Evolutionary conservation across 257 asterid genomes (phyloP).

Genomic region (Penstemon newberryi): DNA sequence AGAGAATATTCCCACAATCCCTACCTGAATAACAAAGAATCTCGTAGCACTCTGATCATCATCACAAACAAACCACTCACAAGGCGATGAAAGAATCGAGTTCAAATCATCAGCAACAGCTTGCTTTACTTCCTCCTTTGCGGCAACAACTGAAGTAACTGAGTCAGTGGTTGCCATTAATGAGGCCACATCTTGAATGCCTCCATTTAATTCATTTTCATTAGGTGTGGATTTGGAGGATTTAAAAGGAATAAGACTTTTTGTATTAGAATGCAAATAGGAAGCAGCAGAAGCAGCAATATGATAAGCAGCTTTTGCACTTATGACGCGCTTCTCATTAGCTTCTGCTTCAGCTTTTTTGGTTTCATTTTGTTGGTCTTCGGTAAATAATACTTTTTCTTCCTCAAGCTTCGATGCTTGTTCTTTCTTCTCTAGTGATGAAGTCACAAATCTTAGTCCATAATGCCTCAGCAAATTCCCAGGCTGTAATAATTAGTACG

Average conservation of each 20-base stretch:
- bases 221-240: constrained; percentile 37
- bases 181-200: constrained; percentile 56
- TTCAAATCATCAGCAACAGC: constrained; percentile 95
- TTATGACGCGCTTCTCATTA: constrained; percentile 35
- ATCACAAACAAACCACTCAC: constrained; percentile 94
- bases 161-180: constrained; percentile 87
- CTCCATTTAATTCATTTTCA: constrained; percentile 31
- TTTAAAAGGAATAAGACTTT: constrained; percentile 58
- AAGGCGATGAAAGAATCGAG: constrained; percentile 71
- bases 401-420: constrained; percentile 52
- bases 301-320: constrained; percentile 71
- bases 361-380: no score
- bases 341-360: constrained; percentile 27
- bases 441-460: constrained; percentile 60
- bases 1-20: no score
- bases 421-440: constrained; percentile 84
- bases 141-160: constrained; percentile 91
- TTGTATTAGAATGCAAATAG: constrained; percentile 80
- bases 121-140: constrained; percentile 95
- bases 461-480: constrained; percentile 60
- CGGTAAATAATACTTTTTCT: neutral
- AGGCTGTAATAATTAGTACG: constrained; percentile 49
- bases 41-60: constrained; percentile 78
- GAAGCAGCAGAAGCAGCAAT: constrained; percentile 97
- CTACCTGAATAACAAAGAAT: constrained; percentile 87